These are phyloP conservation scores for Glomus cerebriforme DNA, from an alignment of 192 early-diverging fungal species.

Conservation along the genomic window DNA sequence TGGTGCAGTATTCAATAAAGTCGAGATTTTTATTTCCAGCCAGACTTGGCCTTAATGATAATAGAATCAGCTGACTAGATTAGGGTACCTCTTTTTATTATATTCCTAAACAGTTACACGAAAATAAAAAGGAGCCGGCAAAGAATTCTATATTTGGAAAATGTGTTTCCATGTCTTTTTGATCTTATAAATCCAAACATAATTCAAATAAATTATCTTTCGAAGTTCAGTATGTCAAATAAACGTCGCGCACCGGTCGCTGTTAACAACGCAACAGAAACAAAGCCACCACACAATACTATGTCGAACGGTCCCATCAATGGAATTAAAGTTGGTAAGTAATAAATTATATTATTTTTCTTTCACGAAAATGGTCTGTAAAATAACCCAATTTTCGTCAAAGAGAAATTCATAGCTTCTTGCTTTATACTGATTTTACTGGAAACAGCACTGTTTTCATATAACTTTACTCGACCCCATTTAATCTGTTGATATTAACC, in stretches of 20 bases:
- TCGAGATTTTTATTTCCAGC: too few relatives aligned
- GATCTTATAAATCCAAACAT: neutral
- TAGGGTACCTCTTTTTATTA: neutral
- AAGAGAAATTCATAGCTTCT: neutral
- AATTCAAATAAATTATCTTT: conserved; percentile 4
- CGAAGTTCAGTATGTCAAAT: neutral
- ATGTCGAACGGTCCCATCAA: conserved; percentile 12
- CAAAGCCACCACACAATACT: conserved; percentile 4
- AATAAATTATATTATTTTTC: neutral
- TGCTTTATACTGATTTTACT: neutral
- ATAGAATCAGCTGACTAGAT: neutral
- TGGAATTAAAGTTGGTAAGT: conserved; percentile 19
- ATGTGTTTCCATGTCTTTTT: neutral
- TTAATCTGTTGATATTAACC: neutral
- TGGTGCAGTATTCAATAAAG: too few relatives aligned
- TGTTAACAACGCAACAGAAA: neutral
- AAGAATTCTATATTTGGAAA: neutral
- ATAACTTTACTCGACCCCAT: neutral
- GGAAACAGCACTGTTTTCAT: neutral
- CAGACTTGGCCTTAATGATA: neutral
- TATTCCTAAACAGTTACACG: neutral
- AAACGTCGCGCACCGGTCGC: neutral
- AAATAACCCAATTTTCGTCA: neutral
- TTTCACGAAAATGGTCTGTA: neutral
- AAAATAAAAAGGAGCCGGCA: neutral